phyloP scores from a whole-genome alignment of 2,329 filamentous ascomycete species.

The Fusarium paranaense region DNA sequence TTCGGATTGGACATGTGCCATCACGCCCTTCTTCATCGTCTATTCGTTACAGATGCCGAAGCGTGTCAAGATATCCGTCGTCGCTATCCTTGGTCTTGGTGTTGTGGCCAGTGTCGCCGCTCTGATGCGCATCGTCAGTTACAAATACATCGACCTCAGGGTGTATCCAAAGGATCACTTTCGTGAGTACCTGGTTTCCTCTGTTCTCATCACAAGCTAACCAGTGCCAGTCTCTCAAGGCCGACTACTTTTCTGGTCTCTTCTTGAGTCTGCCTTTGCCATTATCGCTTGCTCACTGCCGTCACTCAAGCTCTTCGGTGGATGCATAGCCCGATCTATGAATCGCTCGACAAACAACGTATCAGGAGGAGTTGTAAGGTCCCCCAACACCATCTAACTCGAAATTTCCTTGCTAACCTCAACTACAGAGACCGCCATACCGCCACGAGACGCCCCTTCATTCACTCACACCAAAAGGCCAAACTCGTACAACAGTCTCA shows the following conservation, averaged over 20 bases:
- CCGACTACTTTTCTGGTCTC: constrained; percentile 24
- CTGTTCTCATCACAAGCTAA: neutral
- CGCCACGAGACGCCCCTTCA: neutral
- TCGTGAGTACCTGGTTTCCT: neutral
- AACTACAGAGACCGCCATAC: neutral
- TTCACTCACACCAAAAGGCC: neutral
- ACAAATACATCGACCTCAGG: constrained; percentile 18
- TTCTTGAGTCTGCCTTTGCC: constrained; percentile 18
- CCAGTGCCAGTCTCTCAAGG: constrained; percentile 1
- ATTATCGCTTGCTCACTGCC: constrained; percentile 28
- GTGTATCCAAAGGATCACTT: constrained; percentile 13
- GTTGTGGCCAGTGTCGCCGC: constrained; percentile 29
- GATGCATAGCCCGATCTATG: constrained; percentile 9
- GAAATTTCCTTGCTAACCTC: neutral
- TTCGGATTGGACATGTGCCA: constrained; percentile 45
- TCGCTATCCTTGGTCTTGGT: constrained; percentile 19
- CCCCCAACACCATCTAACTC: neutral
- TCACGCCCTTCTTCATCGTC: constrained; percentile 46
- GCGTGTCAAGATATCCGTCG: constrained; percentile 34
- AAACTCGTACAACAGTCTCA: constrained; percentile 7
- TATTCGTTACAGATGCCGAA: constrained; percentile 41
- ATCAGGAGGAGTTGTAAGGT: constrained; percentile 3
- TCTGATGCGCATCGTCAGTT: constrained; percentile 27
- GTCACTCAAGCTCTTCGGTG: constrained; percentile 20
- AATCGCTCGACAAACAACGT: constrained; percentile 10